phyloP scores from a whole-genome alignment of 1,284 basidiomycete species.

The Ceratobasidium sp. region DNA sequence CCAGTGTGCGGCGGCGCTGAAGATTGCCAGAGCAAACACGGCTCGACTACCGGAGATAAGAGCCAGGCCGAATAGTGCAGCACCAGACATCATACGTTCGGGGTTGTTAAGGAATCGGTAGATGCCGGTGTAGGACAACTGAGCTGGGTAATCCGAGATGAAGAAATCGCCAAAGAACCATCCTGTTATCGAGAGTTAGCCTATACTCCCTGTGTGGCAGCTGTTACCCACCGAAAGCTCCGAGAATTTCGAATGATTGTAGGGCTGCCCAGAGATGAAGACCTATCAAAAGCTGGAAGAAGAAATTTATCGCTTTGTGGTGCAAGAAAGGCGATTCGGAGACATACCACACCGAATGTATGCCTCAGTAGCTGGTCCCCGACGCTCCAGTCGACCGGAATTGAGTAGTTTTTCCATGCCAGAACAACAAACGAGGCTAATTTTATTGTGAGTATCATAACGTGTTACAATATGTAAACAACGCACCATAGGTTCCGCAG shows the following conservation, averaged over 20 bases:
- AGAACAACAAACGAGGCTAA: conserved; percentile 75
- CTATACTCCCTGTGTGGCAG: neutral
- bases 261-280: conserved; percentile 91
- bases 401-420: conserved; percentile 85
- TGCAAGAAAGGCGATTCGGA: neutral
- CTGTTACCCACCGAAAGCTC: conserved; percentile 74
- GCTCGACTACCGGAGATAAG: conserved; percentile 90
- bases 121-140: conserved; percentile 95
- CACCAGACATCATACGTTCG: conserved; percentile 89
- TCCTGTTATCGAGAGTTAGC: conserved; percentile 55
- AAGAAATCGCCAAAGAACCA: conserved; percentile 99
- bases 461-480: neutral
- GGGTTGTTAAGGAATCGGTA: conserved; percentile 97
- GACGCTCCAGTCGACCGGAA: conserved; percentile 84
- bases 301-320: neutral
- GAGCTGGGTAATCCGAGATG: conserved; percentile 89
- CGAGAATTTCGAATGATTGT: conserved; percentile 91
- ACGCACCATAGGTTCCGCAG: conserved; percentile 91
- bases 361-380: conserved; percentile 91
- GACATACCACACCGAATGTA: conserved; percentile 78
- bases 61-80: conserved; percentile 92
- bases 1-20: conserved; percentile 86
- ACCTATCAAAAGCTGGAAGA: conserved; percentile 76
- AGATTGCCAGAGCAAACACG: conserved; percentile 82
- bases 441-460: neutral